A percentile compares a stretch with the other conserved stretches of the same genome.
phyloP scores from a whole-genome alignment of 2,329 filamentous ascomycete species.

The Fusarium sp. region DNA sequence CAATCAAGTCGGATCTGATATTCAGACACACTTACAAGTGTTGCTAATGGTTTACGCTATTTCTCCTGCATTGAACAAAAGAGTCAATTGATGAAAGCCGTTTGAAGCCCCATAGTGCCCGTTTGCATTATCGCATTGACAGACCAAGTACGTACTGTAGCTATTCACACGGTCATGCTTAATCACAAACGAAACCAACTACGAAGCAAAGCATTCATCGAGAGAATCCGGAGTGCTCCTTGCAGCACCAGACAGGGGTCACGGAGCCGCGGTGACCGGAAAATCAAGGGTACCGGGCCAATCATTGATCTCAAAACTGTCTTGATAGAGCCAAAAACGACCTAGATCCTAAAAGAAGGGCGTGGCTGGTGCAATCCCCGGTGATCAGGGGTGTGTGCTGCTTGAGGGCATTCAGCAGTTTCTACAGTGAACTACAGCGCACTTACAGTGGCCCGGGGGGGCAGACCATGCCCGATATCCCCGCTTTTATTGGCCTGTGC shows the following conservation, averaged over 20 bases:
- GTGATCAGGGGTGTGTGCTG: conserved; percentile 31
- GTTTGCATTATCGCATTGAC: conserved; percentile 5
- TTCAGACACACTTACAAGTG: conserved; percentile 9
- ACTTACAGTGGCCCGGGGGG: conserved; percentile 26
- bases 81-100: no score
- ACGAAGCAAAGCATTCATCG: not conserved
- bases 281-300: conserved; percentile 51
- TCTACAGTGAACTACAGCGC: conserved; percentile 31
- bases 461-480: conserved; percentile 2
- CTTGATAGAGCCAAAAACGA: conserved; percentile 47
- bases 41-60: conserved; percentile 7
- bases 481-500: conserved; percentile 39
- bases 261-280: conserved; percentile 47
- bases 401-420: conserved; percentile 11
- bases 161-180: not conserved
- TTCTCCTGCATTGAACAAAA: not conserved
- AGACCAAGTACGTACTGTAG: not conserved
- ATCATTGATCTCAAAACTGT: conserved; percentile 36
- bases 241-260: conserved; percentile 42
- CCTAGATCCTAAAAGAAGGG: conserved; percentile 44
- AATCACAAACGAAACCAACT: conserved; percentile 4
- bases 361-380: conserved; percentile 39
- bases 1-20: conserved; percentile 24
- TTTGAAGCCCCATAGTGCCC: not conserved
- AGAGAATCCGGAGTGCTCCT: conserved; percentile 46